A percentile compares a stretch with the other conserved stretches of the same genome.
These are phyloP conservation scores for Penicillium macrosclerotiorum DNA, from an alignment of 495 filamentous ascomycete genomes.

Conservation along the genomic window DNA sequence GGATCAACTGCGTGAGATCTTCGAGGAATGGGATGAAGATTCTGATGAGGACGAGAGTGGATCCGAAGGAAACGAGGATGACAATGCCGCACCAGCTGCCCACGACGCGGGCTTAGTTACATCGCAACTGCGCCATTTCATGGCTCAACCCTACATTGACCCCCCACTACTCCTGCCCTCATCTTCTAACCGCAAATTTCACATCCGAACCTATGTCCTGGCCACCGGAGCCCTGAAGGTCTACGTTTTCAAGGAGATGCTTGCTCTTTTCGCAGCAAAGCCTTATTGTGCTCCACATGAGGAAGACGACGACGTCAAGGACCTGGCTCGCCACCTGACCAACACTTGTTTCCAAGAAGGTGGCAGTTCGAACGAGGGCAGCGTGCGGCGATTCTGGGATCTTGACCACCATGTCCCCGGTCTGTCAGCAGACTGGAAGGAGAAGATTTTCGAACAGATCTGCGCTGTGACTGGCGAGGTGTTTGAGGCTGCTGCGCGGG, in stretches of 20 bases:
- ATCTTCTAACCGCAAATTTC: conserved; percentile 78
- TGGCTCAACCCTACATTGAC: conserved; percentile 94
- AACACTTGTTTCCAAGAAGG: conserved; percentile 89
- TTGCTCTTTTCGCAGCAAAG: conserved; percentile 82
- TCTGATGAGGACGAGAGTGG: conserved; percentile 39
- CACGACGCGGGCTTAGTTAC: conserved; percentile 63
- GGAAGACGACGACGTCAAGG: conserved; percentile 45
- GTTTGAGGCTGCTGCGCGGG: conserved; percentile 80
- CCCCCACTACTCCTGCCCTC: conserved; percentile 74
- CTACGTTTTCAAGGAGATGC: conserved; percentile 86
- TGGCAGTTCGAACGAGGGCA: conserved; percentile 50
- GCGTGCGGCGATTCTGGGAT: conserved; percentile 69
- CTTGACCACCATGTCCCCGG: conserved; percentile 47
- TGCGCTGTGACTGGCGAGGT: conserved; percentile 65
- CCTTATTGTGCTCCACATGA: conserved; percentile 54
- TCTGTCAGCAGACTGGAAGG: conserved; percentile 49
- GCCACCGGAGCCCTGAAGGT: conserved; percentile 72
- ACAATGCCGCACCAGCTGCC: conserved; percentile 21
- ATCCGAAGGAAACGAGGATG: conserved; percentile 29
- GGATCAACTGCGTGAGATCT: conserved; percentile 75
- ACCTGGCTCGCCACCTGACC: conserved; percentile 76
- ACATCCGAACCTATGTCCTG: conserved; percentile 88
- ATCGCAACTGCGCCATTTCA: conserved; percentile 91
- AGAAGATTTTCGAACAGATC: conserved; percentile 70
- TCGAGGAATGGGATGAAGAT: conserved; percentile 81